Base-by-base conservation (phyloP, 768 basidiomycete genomes). In the Neoboletus subvelutipes region DNA sequence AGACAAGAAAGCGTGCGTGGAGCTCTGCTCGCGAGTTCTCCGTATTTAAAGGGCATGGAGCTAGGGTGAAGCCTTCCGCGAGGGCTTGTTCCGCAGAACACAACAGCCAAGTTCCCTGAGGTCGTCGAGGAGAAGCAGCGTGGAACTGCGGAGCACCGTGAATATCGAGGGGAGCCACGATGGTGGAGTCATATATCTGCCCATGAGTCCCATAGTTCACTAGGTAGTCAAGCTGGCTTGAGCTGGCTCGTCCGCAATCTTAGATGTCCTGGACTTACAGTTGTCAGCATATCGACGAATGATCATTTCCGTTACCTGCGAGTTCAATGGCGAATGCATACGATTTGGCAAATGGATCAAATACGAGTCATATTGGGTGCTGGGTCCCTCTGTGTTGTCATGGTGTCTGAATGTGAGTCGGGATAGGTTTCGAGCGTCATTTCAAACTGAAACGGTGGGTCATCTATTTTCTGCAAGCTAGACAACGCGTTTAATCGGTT, bases 1-100 rank as follows among this genome's bases (percentile, higher is more conserved):
- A 53, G 59, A 66, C 63, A 29, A 55, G 67, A 58, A 61, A 63
- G 57, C 67, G 62, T 59, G 63, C 60, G 52, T 50, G 52, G 48
- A 34, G 56, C 41, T 54, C 36, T 57, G 43, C 58, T 54, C 50
- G 50, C 36, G 61, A 63, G 33, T 54, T 56, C 58, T 24, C 48
- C 36, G 58, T 68, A 65, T 69, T 70, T 68, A 68, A 69, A 63
- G 61, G 58, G 59, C 58, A 42, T 57, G 67, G 68, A 55, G 22
- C 28, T 57, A 55, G 59, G 56, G 50, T 43, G 57, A 58, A 40
- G 41, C 29, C 36, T 26, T 61, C 57, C 67, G 56, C 39, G 56
- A 59, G 59, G 67, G 54, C 59, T 47, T 52, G 45, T 39, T 56
- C 59, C 64, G 48, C 62, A 69, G 57, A 42, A 59, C 59, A 57